Conservation (phyloP, 805 yeast genomes). For the Schwanniomyces vanrijiae region DNA sequence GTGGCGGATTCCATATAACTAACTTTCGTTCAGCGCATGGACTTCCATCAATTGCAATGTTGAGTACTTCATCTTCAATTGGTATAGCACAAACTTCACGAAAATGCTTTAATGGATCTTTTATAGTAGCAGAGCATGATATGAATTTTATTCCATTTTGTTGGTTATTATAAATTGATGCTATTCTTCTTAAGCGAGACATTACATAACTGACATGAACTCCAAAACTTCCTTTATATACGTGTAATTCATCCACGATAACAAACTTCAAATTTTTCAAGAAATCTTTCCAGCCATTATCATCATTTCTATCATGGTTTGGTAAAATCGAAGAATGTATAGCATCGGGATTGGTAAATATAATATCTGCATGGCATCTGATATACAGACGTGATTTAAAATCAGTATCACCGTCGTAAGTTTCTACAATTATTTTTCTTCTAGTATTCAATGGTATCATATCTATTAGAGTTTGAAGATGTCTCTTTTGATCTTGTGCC, state of each 20-base stretch:
- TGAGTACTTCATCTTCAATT: conserved; percentile 42
- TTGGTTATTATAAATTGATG: conserved; percentile 32
- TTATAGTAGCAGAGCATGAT: conserved; percentile 92
- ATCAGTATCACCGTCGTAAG: conserved; percentile 95
- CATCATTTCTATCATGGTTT: conserved; percentile 45
- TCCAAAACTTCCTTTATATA: conserved; percentile 89
- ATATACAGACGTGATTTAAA: conserved; percentile 50
- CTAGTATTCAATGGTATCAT: conserved; percentile 43
- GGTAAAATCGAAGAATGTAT: conserved; percentile 85
- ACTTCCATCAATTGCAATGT: conserved; percentile 80
- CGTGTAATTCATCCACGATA: conserved; percentile 83
- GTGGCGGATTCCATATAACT: conserved; percentile 84
- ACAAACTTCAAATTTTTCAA: conserved; percentile 64
- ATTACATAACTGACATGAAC: conserved; percentile 85
- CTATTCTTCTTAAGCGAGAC: conserved; percentile 72
- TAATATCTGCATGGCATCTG: conserved; percentile 66
- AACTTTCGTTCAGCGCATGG: conserved; percentile 77
- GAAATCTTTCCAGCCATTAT: conserved; percentile 63
- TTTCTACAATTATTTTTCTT: conserved; percentile 56
- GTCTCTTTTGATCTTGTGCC: conserved; percentile 93
- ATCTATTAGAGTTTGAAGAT: conserved; percentile 59
- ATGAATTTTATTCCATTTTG: conserved; percentile 65
- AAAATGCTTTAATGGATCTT: conserved; percentile 73
- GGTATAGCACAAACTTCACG: conserved; percentile 68
- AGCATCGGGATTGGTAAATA: conserved; percentile 95